Conservation (phyloP, 495 filamentous ascomycete species). For the Hypoxylon subgilvum region DNA sequence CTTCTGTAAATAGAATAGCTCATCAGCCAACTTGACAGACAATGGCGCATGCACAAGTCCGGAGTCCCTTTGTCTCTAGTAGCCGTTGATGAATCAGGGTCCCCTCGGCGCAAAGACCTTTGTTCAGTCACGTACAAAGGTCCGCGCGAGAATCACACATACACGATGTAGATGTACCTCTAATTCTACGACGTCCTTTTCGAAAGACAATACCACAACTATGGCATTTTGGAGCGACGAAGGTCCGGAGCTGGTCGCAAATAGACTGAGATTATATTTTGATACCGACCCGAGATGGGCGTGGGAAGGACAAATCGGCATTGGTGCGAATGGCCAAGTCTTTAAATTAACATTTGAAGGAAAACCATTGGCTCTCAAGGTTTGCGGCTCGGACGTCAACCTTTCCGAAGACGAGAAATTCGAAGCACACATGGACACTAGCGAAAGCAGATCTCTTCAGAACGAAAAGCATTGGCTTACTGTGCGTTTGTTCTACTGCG, state of each 20-base stretch:
- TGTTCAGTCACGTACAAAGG: no score
- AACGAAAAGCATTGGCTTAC: conserved; percentile 9
- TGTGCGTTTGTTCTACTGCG: not conserved
- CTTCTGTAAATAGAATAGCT: no score
- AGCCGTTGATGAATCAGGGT: no score
- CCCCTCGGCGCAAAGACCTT: no score
- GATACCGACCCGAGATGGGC: not conserved
- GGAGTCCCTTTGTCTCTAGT: no score
- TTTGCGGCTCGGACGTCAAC: conserved; percentile 6
- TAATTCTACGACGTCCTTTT: no score
- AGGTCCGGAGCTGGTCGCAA: not conserved
- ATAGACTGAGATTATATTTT: conserved; percentile 8
- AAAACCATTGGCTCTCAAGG: conserved; percentile 2
- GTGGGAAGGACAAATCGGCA: conserved; percentile 1
- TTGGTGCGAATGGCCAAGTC: conserved; percentile 16
- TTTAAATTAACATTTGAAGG: not conserved
- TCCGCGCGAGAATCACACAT: no score
- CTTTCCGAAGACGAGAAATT: conserved; percentile 6
- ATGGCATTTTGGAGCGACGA: conserved; percentile 13
- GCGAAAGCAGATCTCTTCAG: not conserved
- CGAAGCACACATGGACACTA: conserved; percentile 1
- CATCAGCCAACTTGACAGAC: no score
- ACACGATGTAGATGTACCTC: no score
- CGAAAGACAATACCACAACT: no score
- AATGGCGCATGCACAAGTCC: no score